Conservation (phyloP, 129 eudicot species). For the Sambucus nigra region DNA sequence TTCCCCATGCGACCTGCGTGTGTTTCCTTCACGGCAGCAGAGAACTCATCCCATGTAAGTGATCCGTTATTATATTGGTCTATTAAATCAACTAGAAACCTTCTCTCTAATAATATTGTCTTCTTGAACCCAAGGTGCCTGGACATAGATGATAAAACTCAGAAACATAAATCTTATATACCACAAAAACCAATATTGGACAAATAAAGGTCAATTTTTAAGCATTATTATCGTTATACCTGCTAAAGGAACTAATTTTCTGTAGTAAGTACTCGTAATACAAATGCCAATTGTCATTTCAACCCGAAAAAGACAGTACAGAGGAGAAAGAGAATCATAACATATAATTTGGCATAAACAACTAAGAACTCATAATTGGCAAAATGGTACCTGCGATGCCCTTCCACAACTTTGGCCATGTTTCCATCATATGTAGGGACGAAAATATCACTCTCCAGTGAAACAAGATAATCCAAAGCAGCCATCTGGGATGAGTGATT, state of each 20-base stretch:
- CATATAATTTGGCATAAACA: neutral
- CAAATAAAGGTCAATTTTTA: too few relatives aligned
- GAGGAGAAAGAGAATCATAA: too few relatives aligned
- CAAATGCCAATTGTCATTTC: too few relatives aligned
- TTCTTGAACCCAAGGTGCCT: constrained; percentile 83
- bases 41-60: constrained; percentile 80
- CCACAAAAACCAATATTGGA: too few relatives aligned
- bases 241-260: too few relatives aligned
- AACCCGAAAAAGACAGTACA: too few relatives aligned
- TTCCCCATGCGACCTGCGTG: constrained; percentile 79
- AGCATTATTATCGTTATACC: too few relatives aligned
- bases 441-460: constrained; percentile 91
- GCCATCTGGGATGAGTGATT: constrained; percentile 99
- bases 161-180: too few relatives aligned
- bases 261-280: too few relatives aligned
- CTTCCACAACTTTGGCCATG: constrained; percentile 99
- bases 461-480: constrained; percentile 92
- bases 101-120: constrained; percentile 77
- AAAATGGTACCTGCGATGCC: constrained; percentile 71
- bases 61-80: constrained; percentile 62
- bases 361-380: neutral
- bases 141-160: constrained; percentile 1
- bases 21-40: constrained; percentile 67
- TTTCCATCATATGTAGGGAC: constrained; percentile 97
- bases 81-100: constrained; percentile 66